Evolutionary conservation across 2,329 filamentous ascomycete species (phyloP), one percentile per base, ranked within the genome.

Genomic region (Lecanicillium sp.): DNA sequence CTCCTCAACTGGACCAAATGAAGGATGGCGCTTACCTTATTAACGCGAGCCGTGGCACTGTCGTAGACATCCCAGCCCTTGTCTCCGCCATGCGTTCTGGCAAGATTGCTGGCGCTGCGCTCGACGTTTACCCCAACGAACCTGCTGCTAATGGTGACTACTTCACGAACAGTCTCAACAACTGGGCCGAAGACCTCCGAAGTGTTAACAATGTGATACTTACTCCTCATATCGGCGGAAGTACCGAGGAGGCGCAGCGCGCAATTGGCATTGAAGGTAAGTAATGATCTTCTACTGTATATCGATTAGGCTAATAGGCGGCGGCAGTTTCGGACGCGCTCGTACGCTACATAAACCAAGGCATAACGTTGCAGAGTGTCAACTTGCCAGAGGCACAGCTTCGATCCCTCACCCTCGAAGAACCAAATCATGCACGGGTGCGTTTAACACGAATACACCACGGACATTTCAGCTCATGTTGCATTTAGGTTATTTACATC

Each of bases 301-400:
- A n/a, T n/a, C n/a, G n/a, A n/a, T n/a, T n/a, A n/a, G n/a, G n/a
- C n/a, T n/a, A n/a, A n/a, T n/a, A n/a, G n/a, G n/a, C n/a, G n/a
- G n/a, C n/a, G n/a, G n/a, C 44, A 79, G 92, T 98, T 42, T 80
- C 77, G 47, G 83, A 92, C 34, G 85, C 89, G 29, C 71, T 98
- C 37, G 84, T 94, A 41, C 80, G 86, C 54, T 98, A 97, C 61
- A 92, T 97, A 59, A 98, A 97, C 66, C 87, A 92, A 62, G 92
- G 92, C 44, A 79, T 83, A 41, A 98, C 92, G 3, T 64, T 94
- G 18, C 89, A 88, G 49, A 87, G 89, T 44, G 92, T 97, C 59
- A 98, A 98, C 66, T 72, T 98, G 69, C 92, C 92, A n/a, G 92
- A 97, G 64, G 85, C 95, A 51, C 81, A 81, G 51, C 74, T 98